phyloP scores from a whole-genome alignment of 768 basidiomycete species.

The Termitomyces sp. region DNA sequence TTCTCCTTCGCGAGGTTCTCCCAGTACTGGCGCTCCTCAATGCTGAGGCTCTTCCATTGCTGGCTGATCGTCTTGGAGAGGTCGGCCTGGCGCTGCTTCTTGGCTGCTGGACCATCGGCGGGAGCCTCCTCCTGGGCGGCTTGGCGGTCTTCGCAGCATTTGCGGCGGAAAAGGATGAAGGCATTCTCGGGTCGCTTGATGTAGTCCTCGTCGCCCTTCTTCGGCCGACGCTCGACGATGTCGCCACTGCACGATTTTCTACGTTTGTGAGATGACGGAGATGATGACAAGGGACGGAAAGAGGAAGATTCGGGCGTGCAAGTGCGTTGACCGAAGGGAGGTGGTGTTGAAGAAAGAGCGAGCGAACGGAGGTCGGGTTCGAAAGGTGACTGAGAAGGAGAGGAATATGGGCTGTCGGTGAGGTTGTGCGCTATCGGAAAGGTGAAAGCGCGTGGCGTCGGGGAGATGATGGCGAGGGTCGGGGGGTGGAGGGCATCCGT shows the following conservation, averaged over 20 bases:
- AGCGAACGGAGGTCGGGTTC: slow-evolving; percentile 65
- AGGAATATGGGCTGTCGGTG: slow-evolving; percentile 66
- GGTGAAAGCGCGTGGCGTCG: slow-evolving; percentile 68
- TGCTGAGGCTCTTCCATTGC: slow-evolving; percentile 68
- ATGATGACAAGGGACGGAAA: too few relatives aligned
- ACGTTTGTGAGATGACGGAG: slow-evolving; percentile 40
- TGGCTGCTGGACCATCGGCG: slow-evolving; percentile 40
- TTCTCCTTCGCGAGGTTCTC: slow-evolving; percentile 74
- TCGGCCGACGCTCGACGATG: slow-evolving; percentile 54
- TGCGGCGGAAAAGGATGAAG: slow-evolving; percentile 80
- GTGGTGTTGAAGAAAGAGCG: slow-evolving; percentile 37
- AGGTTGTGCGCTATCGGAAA: slow-evolving; percentile 62
- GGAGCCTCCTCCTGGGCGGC: slow-evolving; percentile 45
- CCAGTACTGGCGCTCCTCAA: slow-evolving; percentile 71
- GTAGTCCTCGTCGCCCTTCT: slow-evolving; percentile 78
- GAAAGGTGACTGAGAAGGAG: slow-evolving; percentile 68
- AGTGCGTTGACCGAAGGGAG: too few relatives aligned
- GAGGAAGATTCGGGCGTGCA: too few relatives aligned
- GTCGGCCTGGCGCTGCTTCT: slow-evolving; percentile 69
- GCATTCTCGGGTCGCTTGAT: slow-evolving; percentile 84
- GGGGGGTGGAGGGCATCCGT: slow-evolving; percentile 58
- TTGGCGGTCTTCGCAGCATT: slow-evolving; percentile 73
- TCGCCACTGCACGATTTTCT: slow-evolving; percentile 49
- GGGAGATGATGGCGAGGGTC: slow-evolving; percentile 58
- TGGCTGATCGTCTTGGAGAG: slow-evolving; percentile 80